phyloP scores from a whole-genome alignment of 768 basidiomycete genomes.

The Fomitopsis pulvina region DNA sequence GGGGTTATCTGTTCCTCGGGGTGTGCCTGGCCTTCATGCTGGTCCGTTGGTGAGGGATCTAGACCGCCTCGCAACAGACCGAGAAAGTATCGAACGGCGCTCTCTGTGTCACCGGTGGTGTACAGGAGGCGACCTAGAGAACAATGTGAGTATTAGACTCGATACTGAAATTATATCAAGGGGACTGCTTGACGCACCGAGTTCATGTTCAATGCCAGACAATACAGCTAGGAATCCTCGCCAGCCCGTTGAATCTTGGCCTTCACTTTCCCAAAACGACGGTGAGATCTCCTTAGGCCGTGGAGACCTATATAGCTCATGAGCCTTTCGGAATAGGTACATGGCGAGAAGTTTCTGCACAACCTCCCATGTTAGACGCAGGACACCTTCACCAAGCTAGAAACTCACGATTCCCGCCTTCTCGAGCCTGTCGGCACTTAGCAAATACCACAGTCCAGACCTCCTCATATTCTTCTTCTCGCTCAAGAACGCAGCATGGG shows the following conservation, averaged over 20 bases:
- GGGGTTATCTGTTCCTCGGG: slow-evolving; percentile 26
- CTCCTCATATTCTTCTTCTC: slow-evolving; percentile 50
- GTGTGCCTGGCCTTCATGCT: not conserved
- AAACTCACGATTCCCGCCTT: slow-evolving; percentile 75
- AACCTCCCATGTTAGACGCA: not conserved
- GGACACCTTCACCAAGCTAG: not conserved
- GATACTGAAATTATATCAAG: not conserved
- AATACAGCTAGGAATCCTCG: slow-evolving; percentile 56
- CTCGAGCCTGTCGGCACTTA: slow-evolving; percentile 71
- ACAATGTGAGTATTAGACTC: slow-evolving; percentile 5
- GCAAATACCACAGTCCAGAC: slow-evolving; percentile 74
- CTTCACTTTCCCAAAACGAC: slow-evolving; percentile 76
- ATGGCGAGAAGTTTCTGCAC: slow-evolving; percentile 81
- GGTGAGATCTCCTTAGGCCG: slow-evolving; percentile 61
- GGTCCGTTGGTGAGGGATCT: not conserved
- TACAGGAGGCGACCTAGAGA: slow-evolving; percentile 75
- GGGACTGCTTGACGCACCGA: slow-evolving; percentile 40
- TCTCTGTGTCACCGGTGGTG: slow-evolving; percentile 77
- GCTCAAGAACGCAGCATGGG: slow-evolving; percentile 72
- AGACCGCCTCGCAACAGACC: slow-evolving; percentile 47
- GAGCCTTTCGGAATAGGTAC: slow-evolving; percentile 71
- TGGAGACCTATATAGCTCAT: slow-evolving; percentile 47
- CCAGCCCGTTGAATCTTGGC: slow-evolving; percentile 29
- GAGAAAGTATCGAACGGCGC: slow-evolving; percentile 75
- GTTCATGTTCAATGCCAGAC: slow-evolving; percentile 71